phyloP scores from a whole-genome alignment of 345 rosid genomes.

The Erodium maritimum region DNA sequence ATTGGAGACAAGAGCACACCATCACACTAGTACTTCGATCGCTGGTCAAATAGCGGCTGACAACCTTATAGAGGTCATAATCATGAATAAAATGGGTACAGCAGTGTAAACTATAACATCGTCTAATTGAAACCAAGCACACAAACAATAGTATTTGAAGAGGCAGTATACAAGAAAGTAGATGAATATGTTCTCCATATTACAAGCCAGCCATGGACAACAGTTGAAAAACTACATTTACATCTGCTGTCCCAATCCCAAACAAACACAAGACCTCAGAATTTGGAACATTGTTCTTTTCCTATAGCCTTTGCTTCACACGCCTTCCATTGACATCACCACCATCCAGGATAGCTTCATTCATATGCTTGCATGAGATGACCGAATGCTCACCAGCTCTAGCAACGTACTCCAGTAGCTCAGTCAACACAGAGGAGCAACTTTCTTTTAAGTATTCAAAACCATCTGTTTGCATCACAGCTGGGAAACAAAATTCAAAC shows the following conservation, averaged over 20 bases:
- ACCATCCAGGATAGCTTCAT: constrained; percentile 38
- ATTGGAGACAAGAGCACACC: too few species aligned
- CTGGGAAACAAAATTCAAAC: constrained; percentile 15
- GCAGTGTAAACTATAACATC: too few species aligned
- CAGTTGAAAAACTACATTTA: constrained; percentile 18
- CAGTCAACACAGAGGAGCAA: constrained; percentile 42
- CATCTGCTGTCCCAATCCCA: constrained; percentile 22
- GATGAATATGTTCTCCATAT: neutral
- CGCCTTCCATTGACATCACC: constrained; percentile 45
- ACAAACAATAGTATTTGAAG: neutral
- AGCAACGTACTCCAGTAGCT: constrained; percentile 48
- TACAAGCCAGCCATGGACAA: constrained; percentile 11
- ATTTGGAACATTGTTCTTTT: constrained; percentile 9
- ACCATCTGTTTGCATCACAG: constrained; percentile 63
- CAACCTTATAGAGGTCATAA: too few species aligned
- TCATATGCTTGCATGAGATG: constrained; percentile 23
- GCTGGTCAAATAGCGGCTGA: too few species aligned
- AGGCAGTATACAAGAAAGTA: neutral
- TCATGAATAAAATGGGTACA: too few species aligned
- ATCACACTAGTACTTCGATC: too few species aligned
- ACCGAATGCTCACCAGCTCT: constrained; percentile 33
- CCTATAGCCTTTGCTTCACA: constrained; percentile 50
- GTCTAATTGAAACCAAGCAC: neutral
- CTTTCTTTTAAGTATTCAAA: constrained; percentile 49
- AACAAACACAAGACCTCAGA: constrained; percentile 8